Conservation (phyloP, 768 basidiomycete genomes). For the Porphyrellus cyaneotinctus region DNA sequence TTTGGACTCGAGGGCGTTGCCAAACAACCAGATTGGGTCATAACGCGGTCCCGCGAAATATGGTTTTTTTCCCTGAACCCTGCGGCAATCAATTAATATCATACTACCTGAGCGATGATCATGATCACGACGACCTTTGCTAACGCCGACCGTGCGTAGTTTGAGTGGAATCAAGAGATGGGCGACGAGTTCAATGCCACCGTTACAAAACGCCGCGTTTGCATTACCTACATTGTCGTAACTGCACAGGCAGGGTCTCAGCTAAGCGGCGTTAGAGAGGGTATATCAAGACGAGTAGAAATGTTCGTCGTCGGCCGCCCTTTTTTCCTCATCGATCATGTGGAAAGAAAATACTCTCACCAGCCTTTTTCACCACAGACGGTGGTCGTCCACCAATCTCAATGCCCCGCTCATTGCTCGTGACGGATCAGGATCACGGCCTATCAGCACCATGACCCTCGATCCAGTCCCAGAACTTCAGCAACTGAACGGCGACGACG, state of each 20-base stretch:
- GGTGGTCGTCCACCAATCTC: background rate
- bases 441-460: background rate
- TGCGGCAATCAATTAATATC: background rate
- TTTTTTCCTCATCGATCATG: background rate
- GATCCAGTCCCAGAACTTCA: background rate
- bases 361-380: slow-evolving; percentile 14
- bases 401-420: slow-evolving; percentile 14
- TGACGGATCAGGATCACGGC: background rate
- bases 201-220: no score
- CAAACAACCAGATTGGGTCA: no score
- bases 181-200: no score
- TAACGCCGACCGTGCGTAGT: background rate
- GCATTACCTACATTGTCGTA: background rate
- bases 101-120: background rate
- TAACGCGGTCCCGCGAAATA: no score
- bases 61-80: no score
- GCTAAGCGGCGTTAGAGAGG: background rate
- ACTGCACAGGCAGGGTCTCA: background rate
- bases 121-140: no score
- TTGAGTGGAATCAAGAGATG: background rate
- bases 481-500: no score
- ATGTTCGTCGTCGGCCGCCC: background rate
- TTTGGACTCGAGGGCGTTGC: background rate
- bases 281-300: background rate
- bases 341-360: slow-evolving; percentile 13